Evolutionary conservation across 2,329 filamentous ascomycete genomes (phyloP).

Genomic region (Pestalotiopsis fici): DNA sequence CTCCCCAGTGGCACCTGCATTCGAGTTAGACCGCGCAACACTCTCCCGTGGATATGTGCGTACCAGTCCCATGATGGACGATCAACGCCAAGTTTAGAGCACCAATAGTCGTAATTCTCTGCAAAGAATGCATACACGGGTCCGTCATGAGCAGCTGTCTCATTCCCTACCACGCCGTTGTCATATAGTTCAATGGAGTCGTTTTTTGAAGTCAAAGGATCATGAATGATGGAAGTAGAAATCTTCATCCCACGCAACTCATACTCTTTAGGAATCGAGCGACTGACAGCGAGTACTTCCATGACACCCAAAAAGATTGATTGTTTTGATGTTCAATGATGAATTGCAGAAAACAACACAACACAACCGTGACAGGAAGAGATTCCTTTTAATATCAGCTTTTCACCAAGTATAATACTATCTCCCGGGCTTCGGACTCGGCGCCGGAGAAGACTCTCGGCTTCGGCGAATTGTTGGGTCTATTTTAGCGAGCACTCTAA

Average conservation of each 20-base stretch:
- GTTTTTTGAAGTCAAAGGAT: constrained; percentile 14
- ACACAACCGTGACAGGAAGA: not conserved
- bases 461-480: not conserved
- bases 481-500: not conserved
- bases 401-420: not conserved
- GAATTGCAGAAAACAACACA: not conserved
- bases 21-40: too few relatives aligned
- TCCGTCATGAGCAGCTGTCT: constrained; percentile 23
- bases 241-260: constrained; percentile 19
- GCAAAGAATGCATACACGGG: constrained; percentile 23
- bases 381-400: too few relatives aligned
- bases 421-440: not conserved
- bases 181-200: constrained; percentile 23
- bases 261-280: constrained; percentile 14
- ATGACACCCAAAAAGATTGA: constrained; percentile 9
- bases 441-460: not conserved
- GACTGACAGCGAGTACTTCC: constrained; percentile 25
- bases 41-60: not conserved
- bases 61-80: constrained; percentile 18
- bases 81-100: constrained; percentile 18
- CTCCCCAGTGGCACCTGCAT: constrained; percentile 22
- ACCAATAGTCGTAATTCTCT: constrained; percentile 27
- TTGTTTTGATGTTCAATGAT: not conserved
- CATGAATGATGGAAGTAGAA: constrained; percentile 20
- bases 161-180: constrained; percentile 17